Base-by-base conservation (phyloP, 257 asterid species). In the Ocimum tenuiflorum region DNA sequence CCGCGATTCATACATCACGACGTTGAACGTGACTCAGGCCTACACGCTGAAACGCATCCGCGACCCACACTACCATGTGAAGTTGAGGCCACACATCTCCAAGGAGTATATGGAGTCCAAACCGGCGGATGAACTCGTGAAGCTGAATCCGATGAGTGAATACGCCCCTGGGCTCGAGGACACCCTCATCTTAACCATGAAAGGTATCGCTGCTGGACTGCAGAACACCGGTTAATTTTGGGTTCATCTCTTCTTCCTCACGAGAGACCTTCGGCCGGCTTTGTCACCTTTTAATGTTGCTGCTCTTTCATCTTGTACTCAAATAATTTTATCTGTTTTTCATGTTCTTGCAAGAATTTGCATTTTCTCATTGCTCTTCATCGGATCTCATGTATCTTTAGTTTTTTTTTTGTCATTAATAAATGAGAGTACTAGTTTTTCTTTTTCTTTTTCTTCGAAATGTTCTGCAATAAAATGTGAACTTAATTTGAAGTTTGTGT, bases 41-140 rank as follows among this genome's bases (percentile, higher is more conserved):
- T 84, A 81, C 15, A 81, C 90, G 1, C 63, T 84, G 76, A 84
- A 81, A 78, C 74, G 83, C 19, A 76, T 81, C 23, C 87, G 90
- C 36, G 90, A 84, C 69, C 87, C 87, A 0, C 76, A 69, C 72
- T 83, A 81, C 74, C 78, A 76, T 47, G 89, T 83, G 11, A 53
- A 74, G 70, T 42, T 83, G 83, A 79, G 87, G 82, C 87, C 87
- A 0, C 90, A 77, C 50, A 73, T 79, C 12, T 81, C 83, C 1
- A 81, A 73, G 71, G 90, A 81, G 51, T 77, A 63, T n/a, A 72
- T 63, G 76, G 86, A 80, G 19, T 68, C 86, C 79, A 84, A 81
- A 78, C n/a, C n/a, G n/a, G n/a, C n/a, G n/a, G n/a, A n/a, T n/a
- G n/a, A n/a, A n/a, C n/a, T n/a, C n/a, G n/a, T n/a, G n/a, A n/a